Evolutionary conservation across 2,329 filamentous ascomycete species (phyloP).

Genomic region (Aspergillus phoenicis): DNA sequence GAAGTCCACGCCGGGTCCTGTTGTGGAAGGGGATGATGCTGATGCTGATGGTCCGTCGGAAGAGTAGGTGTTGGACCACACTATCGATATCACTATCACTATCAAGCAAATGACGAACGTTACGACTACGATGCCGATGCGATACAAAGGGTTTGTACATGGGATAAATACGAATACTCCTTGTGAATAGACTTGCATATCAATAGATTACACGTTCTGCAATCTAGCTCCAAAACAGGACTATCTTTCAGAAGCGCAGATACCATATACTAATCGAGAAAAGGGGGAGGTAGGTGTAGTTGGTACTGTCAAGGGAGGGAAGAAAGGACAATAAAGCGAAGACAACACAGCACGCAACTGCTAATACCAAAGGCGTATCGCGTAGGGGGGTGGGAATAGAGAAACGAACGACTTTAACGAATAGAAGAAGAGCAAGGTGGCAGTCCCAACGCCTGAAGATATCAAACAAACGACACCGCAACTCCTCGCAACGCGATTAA

Average conservation of each 20-base stretch:
- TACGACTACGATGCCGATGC: not conserved
- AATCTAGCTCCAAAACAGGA: not conserved
- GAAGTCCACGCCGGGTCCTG: slow-evolving; percentile 29
- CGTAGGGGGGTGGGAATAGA: not conserved
- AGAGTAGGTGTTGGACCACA: not conserved
- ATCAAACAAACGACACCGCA: slow-evolving; percentile 4
- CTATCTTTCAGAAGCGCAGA: not conserved
- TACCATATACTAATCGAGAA: not conserved
- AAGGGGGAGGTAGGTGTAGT: not conserved
- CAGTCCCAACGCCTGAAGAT: slow-evolving; percentile 3
- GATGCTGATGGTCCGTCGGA: not conserved
- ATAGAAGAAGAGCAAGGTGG: not conserved
- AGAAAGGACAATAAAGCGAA: not conserved
- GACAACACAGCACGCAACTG: not conserved
- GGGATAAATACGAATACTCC: not conserved
- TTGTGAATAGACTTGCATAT: not conserved
- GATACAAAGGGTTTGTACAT: not conserved
- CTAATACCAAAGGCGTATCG: slow-evolving; percentile 12
- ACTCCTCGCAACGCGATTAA: slow-evolving; percentile 16
- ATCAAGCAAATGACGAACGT: slow-evolving; percentile 1
- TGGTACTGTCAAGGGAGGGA: not conserved
- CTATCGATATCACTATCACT: not conserved
- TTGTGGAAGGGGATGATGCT: slow-evolving; percentile 30
- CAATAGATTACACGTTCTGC: not conserved
- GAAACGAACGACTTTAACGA: not conserved